These are phyloP conservation scores for Ogataea salicorniae DNA, from an alignment of 805 yeast genomes.

Conservation along the genomic window DNA sequence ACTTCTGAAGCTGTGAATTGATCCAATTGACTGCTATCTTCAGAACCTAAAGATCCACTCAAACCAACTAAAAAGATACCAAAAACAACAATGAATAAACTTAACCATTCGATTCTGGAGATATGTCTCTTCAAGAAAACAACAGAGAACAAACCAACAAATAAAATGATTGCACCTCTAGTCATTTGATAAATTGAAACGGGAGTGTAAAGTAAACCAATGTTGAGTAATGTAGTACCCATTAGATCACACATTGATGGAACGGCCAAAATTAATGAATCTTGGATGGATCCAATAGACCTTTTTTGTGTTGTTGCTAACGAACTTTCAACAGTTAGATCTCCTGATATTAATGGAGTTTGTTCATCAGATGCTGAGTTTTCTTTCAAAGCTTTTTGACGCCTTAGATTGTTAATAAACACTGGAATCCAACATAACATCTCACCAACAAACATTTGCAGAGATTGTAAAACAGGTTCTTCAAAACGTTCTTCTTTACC, in stretches of 20 bases:
- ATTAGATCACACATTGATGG: constrained; percentile 69
- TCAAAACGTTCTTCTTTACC: constrained; percentile 51
- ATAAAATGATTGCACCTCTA: constrained; percentile 70
- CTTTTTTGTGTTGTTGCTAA: constrained; percentile 3
- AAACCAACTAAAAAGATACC: constrained; percentile 73
- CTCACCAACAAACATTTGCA: constrained; percentile 81
- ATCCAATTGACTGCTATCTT: constrained; percentile 8
- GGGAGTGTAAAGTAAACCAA: constrained; percentile 71
- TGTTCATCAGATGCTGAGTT: not conserved
- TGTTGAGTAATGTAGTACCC: constrained; percentile 70
- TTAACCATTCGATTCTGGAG: constrained; percentile 60
- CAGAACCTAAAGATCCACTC: constrained; percentile 46
- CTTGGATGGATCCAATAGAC: constrained; percentile 15
- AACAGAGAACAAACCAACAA: constrained; percentile 69
- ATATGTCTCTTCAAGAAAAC: constrained; percentile 53
- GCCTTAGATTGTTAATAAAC: constrained; percentile 2
- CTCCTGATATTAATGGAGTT: not conserved
- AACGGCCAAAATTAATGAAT: constrained; percentile 38
- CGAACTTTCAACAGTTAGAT: not conserved
- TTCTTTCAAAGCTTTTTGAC: constrained; percentile 2
- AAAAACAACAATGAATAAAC: constrained; percentile 54
- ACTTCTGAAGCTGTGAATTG: constrained; percentile 23
- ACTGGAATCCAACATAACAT: constrained; percentile 35
- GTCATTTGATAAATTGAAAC: constrained; percentile 83
- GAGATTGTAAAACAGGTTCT: constrained; percentile 74